Evolutionary conservation across 2,329 filamentous ascomycete species (phyloP), one percentile per base, ranked within the genome.

Genomic region (Phialophora tarda): DNA sequence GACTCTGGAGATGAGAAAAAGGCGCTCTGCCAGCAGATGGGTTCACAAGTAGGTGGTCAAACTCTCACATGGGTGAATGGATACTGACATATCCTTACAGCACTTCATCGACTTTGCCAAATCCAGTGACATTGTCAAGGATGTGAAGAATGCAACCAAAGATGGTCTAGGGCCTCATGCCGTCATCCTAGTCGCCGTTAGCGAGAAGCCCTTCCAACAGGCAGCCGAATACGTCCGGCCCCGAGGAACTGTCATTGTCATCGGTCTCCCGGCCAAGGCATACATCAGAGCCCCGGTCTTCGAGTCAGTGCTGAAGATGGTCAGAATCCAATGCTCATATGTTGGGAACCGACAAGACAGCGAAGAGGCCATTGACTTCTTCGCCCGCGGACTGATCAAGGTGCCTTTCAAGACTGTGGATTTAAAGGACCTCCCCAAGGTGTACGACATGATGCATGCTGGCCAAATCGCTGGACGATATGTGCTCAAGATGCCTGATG

Each of bases 191-290:
- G 87, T 97, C 67, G 93, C 94, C 68, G 93, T 92, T 60, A 86
- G 84, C 73, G 93, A 97, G 85, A 92, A 90, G 83, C 94, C 94
- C 62, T 97, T 97, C 88, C 92, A 97, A 82, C 93, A 97, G 82
- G 94, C 94, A 50, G 88, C 91, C 56, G 89, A 85, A 79, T 97
- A 97, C 80, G 89, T 97, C 69, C 91, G 94, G 67, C 86, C 92
- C 63, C 88, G 88, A 67, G 94, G 94, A 66, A 86, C 87, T 47
- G 91, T 97, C 75, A 86, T 97, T 69, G 94, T 91, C 80, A 95
- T 98, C 75, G 94, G 93, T 75, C 84, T 97, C 28, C 94, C 94
- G 4, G 89, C 91, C 44, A 85, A 89, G 70, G 93, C 93, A 1
- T 91, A 84, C 79, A 85, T 97, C 71, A 86, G 86, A 73, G 93